Percentiles rank a stretch among this genome's conserved stretches.
These are phyloP conservation scores for Phytophthora sp. DNA, from an alignment of 352 stramenopile species.

Conservation along the genomic window DNA sequence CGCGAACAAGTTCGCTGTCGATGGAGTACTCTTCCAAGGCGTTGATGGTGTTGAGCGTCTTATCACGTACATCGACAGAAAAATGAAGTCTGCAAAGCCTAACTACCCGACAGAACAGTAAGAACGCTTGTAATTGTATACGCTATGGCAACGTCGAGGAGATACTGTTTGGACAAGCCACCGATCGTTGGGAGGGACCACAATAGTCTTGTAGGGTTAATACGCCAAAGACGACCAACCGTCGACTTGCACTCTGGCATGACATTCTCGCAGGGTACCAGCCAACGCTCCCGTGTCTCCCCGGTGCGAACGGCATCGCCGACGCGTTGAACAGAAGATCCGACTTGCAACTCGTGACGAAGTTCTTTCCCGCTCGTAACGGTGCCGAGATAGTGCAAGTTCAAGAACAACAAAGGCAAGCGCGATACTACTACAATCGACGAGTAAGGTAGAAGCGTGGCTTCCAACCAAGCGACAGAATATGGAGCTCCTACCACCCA, in stretches of 20 bases:
- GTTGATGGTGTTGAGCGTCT: not conserved
- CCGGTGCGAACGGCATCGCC: not conserved
- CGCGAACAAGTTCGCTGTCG: constrained; percentile 1
- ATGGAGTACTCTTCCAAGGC: not conserved
- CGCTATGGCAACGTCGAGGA: not conserved
- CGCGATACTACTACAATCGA: too few species aligned
- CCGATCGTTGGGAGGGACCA: not conserved
- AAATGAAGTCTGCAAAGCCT: not conserved
- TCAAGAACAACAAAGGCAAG: too few species aligned
- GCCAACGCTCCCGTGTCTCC: too few species aligned
- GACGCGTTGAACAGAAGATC: not conserved
- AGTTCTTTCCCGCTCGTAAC: too few species aligned
- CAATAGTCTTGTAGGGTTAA: not conserved
- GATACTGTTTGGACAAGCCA: not conserved
- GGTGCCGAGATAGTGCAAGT: too few species aligned
- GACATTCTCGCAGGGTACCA: not conserved
- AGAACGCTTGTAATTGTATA: not conserved
- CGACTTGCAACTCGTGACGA: not conserved
- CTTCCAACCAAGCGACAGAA: too few species aligned
- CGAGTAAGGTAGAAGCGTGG: too few species aligned
- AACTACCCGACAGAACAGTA: not conserved
- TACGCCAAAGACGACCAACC: too few species aligned
- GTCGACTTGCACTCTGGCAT: too few species aligned
- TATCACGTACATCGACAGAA: not conserved
- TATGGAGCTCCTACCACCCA: too few species aligned